Conservation (phyloP, 2,329 filamentous ascomycete genomes). For the Zelopaecilomyces penicillatus region DNA sequence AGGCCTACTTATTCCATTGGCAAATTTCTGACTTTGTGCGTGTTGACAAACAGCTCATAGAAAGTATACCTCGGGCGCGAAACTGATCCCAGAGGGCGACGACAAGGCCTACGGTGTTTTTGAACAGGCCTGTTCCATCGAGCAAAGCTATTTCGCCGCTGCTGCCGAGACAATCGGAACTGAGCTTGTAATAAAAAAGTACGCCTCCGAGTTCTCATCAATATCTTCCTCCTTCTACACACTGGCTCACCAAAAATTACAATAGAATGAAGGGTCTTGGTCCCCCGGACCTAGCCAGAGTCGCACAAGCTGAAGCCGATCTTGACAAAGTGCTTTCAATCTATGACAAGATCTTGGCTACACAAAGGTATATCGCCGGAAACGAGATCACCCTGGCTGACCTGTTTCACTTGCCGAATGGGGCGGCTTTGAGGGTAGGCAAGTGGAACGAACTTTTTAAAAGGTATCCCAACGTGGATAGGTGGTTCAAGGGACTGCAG, state of each 20-base stretch:
- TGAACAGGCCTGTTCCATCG: not conserved
- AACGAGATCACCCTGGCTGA: not conserved
- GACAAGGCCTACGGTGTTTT: not conserved
- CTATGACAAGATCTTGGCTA: constrained; percentile 1
- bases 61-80: not conserved
- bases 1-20: no score
- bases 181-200: not conserved
- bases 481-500: not conserved
- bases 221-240: no score
- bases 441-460: not conserved
- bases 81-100: not conserved
- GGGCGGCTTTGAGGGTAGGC: not conserved
- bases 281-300: not conserved
- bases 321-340: not conserved
- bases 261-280: not conserved
- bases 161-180: not conserved
- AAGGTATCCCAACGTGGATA: constrained; percentile 1
- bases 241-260: no score
- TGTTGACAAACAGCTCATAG: no score
- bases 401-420: not conserved
- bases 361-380: not conserved
- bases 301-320: not conserved
- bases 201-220: no score
- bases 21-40: no score
- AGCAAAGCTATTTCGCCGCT: not conserved